These are phyloP conservation scores for Herpetospermum pedunculosum DNA, from an alignment of 306 rosid species.

Conservation along the genomic window DNA sequence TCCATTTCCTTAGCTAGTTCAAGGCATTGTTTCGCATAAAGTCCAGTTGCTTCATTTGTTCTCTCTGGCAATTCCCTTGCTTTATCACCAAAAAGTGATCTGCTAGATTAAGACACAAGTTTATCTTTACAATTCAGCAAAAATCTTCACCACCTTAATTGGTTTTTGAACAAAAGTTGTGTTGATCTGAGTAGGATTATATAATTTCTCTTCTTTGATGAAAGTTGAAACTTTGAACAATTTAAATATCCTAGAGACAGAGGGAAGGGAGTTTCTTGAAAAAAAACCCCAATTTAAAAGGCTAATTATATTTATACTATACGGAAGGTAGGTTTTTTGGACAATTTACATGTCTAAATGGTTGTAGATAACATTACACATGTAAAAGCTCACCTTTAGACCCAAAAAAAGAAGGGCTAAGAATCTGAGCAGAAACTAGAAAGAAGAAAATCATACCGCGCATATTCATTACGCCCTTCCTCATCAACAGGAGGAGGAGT, in stretches of 20 bases:
- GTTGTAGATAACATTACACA: neutral
- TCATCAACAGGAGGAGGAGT: constrained; percentile 83
- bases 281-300: neutral
- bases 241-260: neutral
- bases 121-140: neutral
- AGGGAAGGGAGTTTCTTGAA: neutral
- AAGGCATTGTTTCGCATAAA: constrained; percentile 61
- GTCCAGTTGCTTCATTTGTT: constrained; percentile 67
- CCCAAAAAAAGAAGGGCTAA: neutral
- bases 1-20: constrained; percentile 62
- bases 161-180: neutral
- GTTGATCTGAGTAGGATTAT: neutral
- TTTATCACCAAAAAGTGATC: constrained; percentile 61
- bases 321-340: neutral
- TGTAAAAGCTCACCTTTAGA: neutral
- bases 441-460: constrained; percentile 31
- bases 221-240: neutral
- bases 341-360: too few relatives aligned
- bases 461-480: constrained; percentile 59
- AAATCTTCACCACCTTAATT: neutral
- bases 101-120: neutral
- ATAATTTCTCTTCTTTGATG: neutral
- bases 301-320: neutral
- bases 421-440: neutral
- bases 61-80: constrained; percentile 58